Evolutionary conservation across 768 basidiomycete species (phyloP).

Genomic region (Tricholoma sp.): DNA sequence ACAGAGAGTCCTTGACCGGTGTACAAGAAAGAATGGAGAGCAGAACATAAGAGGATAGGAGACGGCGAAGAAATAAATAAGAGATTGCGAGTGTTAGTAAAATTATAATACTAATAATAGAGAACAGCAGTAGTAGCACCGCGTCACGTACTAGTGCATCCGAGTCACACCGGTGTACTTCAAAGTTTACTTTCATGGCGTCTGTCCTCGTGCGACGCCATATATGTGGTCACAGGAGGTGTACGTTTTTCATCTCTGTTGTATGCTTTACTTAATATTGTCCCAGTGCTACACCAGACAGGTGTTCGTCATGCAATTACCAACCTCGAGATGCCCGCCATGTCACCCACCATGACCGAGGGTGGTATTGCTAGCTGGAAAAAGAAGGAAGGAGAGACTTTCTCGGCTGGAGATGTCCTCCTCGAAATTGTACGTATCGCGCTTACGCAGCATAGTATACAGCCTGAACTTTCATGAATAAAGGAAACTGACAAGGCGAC

Average conservation of each 20-base stretch:
- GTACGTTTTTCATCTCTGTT: constrained; percentile 3
- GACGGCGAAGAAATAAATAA: not conserved
- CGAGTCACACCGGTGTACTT: no score
- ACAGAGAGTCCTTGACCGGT: constrained; percentile 36
- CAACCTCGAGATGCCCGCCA: constrained; percentile 88
- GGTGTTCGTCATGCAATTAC: constrained; percentile 55
- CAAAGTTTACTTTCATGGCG: no score
- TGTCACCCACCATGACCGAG: constrained; percentile 97
- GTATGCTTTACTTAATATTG: constrained; percentile 2
- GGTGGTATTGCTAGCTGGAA: constrained; percentile 92
- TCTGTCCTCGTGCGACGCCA: constrained; percentile 3
- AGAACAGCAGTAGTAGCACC: no score
- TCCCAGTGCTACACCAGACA: constrained; percentile 51
- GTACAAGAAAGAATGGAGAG: constrained; percentile 22
- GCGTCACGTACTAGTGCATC: no score
- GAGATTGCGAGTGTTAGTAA: no score
- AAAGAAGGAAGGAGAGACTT: constrained; percentile 77
- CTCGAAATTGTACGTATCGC: constrained; percentile 73
- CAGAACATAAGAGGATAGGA: constrained; percentile 11
- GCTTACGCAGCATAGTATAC: not conserved
- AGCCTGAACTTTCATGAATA: constrained; percentile 7
- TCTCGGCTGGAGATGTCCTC: constrained; percentile 77
- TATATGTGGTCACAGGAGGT: constrained; percentile 5
- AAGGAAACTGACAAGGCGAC: constrained; percentile 95
- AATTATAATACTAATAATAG: no score